These are phyloP conservation scores for Warburgia ugandensis DNA, from an alignment of 164 flowering plant species.

Conservation along the genomic window DNA sequence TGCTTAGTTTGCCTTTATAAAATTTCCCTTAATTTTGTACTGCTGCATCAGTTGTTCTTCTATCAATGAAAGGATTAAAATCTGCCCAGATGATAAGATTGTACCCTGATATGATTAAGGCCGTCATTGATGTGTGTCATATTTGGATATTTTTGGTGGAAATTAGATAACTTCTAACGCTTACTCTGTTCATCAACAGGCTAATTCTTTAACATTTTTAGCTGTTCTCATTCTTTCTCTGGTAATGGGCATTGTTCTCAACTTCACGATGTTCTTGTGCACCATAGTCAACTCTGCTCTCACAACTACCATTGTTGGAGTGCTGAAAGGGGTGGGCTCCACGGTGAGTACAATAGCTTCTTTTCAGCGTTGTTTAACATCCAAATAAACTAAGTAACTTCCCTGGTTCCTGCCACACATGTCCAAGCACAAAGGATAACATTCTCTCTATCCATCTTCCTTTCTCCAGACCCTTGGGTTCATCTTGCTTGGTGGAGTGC, in stretches of 20 bases:
- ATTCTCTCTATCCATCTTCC: no score
- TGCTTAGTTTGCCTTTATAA: no score
- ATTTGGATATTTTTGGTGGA: background rate
- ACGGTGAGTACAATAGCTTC: slow-evolving; percentile 42
- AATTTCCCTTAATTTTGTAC: no score
- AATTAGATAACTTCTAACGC: slow-evolving; percentile 7
- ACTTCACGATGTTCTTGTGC: slow-evolving; percentile 96
- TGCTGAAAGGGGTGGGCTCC: slow-evolving; percentile 98
- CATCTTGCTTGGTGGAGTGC: slow-evolving; percentile 84
- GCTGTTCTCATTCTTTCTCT: slow-evolving; percentile 61
- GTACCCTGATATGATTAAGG: no score
- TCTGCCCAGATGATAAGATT: no score
- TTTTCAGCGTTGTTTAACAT: background rate
- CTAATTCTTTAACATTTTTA: slow-evolving; percentile 62
- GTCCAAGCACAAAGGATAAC: no score
- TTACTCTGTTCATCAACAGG: slow-evolving; percentile 36
- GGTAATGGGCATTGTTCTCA: slow-evolving; percentile 92
- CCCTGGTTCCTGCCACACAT: no score
- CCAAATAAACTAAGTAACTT: no score
- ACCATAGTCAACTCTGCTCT: slow-evolving; percentile 97
- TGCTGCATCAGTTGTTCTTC: no score
- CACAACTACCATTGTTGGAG: slow-evolving; percentile 97
- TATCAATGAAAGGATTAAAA: no score
- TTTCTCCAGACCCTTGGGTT: slow-evolving; percentile 77
- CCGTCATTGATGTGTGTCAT: no score